A percentile compares a stretch with the other conserved stretches of the same genome.
phyloP scores from a whole-genome alignment of 2,329 filamentous ascomycete genomes.

The Thermothelomyces thermophilus region DNA sequence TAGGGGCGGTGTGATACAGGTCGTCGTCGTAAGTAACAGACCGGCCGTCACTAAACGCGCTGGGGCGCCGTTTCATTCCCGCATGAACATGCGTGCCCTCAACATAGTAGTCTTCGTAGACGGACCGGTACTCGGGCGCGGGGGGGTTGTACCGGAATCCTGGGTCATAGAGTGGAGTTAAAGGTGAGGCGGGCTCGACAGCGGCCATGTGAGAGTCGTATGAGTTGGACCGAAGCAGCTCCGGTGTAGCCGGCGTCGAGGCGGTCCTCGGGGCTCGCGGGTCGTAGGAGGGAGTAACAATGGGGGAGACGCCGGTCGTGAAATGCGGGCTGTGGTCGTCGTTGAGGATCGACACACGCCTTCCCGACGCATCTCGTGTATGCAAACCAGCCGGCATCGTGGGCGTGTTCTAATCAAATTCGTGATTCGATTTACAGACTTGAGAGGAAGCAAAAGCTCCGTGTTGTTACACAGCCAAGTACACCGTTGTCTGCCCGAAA shows the following conservation, averaged over 20 bases:
- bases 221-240: slow-evolving; percentile 54
- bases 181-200: slow-evolving; percentile 47
- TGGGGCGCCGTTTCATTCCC: slow-evolving; percentile 34
- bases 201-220: slow-evolving; percentile 52
- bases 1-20: slow-evolving; percentile 22
- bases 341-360: slow-evolving; percentile 54
- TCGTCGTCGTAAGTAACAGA: slow-evolving; percentile 48
- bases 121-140: slow-evolving; percentile 21
- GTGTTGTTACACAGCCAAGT: too few relatives aligned
- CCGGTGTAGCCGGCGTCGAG: slow-evolving; percentile 47
- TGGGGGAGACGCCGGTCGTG: slow-evolving; percentile 11
- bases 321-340: slow-evolving; percentile 38
- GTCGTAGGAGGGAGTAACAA: slow-evolving; percentile 21
- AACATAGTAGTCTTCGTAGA: slow-evolving; percentile 34
- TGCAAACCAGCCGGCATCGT: background rate
- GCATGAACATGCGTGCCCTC: slow-evolving; percentile 25
- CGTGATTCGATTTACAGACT: too few relatives aligned
- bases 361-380: slow-evolving; percentile 51
- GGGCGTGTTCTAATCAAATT: background rate
- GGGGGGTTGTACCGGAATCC: slow-evolving; percentile 7
- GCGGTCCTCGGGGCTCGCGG: slow-evolving; percentile 34
- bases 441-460: too few relatives aligned
- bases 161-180: slow-evolving; percentile 44
- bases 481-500: too few relatives aligned
- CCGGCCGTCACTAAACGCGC: slow-evolving; percentile 39